A percentile compares a stretch with the other conserved stretches of the same genome.
phyloP scores from a whole-genome alignment of 257 asterid genomes.

The Solanum piurae region DNA sequence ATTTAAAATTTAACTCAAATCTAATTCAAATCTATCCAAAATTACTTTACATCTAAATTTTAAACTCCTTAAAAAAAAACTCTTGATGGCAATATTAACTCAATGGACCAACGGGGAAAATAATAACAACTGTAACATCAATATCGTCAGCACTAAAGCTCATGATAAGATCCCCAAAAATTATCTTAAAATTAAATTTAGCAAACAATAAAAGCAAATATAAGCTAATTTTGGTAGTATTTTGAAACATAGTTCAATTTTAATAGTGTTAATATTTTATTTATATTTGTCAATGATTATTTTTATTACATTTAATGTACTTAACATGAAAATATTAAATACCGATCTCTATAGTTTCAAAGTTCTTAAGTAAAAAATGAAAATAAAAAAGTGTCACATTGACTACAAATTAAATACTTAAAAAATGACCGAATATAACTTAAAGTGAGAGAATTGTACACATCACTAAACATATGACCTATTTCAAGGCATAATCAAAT shows the following conservation, averaged over 20 bases:
- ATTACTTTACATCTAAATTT: too few relatives aligned
- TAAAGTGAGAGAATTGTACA: too few relatives aligned
- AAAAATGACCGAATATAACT: too few relatives aligned
- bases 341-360: not conserved
- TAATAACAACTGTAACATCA: not conserved
- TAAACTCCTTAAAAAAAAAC: not conserved
- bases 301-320: not conserved
- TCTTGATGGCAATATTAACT: not conserved
- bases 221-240: not conserved
- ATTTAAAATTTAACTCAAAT: too few relatives aligned
- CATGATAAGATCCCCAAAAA: not conserved
- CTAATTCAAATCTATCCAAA: too few relatives aligned
- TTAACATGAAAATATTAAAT: too few relatives aligned
- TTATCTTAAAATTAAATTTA: not conserved
- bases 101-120: not conserved
- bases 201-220: not conserved
- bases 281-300: too few relatives aligned
- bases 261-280: too few relatives aligned
- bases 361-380: too few relatives aligned
- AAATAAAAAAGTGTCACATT: not conserved
- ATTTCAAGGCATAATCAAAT: not conserved
- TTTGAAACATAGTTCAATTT: not conserved
- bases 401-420: too few relatives aligned
- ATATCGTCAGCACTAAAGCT: not conserved
- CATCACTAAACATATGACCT: not conserved